Percentiles rank a stretch among this genome's conserved stretches.
These are phyloP conservation scores for Apophysomyces trapeziformis DNA, from an alignment of 371 early-diverging fungal species.

Conservation along the genomic window DNA sequence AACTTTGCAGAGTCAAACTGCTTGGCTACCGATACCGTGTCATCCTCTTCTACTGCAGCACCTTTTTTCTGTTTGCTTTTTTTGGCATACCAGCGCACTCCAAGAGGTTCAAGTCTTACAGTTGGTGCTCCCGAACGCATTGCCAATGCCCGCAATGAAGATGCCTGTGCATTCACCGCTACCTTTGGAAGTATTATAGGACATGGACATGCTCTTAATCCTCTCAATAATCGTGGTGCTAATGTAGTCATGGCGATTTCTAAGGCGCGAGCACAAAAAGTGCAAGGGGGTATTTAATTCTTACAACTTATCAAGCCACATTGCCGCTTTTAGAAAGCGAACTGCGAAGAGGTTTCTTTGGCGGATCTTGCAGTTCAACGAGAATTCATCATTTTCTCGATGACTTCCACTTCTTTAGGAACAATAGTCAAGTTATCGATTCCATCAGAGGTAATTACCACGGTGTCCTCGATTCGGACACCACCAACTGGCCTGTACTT, in stretches of 20 bases:
- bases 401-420: slow-evolving; percentile 71
- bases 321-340: background rate
- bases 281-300: background rate
- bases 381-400: slow-evolving; percentile 60
- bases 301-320: background rate
- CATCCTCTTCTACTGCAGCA: slow-evolving; percentile 21
- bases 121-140: background rate
- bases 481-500: slow-evolving; percentile 81
- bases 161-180: background rate
- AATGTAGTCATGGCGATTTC: background rate
- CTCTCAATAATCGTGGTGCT: background rate
- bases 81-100: slow-evolving; percentile 42
- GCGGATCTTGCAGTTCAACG: too few species aligned
- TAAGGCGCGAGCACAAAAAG: background rate
- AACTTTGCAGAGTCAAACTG: slow-evolving; percentile 50
- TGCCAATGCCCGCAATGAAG: background rate
- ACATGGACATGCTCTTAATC: background rate
- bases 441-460: slow-evolving; percentile 75
- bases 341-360: too few species aligned
- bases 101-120: background rate
- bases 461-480: slow-evolving; percentile 91
- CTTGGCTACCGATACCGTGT: slow-evolving; percentile 19
- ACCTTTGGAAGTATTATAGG: background rate
- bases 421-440: slow-evolving; percentile 73
- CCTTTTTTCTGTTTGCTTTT: slow-evolving; percentile 45